These are phyloP conservation scores for Neodidymelliopsis sp. DNA, from an alignment of 2,329 filamentous ascomycete genomes.

Conservation along the genomic window DNA sequence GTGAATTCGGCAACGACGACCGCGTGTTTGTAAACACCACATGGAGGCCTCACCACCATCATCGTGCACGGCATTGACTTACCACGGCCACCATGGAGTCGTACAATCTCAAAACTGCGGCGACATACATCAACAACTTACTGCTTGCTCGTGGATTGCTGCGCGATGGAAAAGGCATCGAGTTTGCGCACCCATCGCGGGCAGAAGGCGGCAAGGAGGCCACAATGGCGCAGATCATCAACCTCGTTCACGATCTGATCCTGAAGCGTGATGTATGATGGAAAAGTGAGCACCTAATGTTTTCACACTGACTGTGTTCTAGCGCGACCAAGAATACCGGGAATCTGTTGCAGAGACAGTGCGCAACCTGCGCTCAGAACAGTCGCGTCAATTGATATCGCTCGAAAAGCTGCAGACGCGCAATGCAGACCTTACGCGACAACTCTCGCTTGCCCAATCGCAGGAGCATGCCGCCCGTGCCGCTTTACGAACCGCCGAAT, in stretches of 20 bases:
- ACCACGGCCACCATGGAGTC: constrained; percentile 52
- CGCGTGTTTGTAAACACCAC: constrained; percentile 19
- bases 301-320: constrained; percentile 24
- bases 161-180: constrained; percentile 73
- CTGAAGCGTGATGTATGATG: constrained; percentile 80
- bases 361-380: constrained; percentile 76
- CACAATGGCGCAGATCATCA: constrained; percentile 87
- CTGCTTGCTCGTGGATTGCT: constrained; percentile 69
- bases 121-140: constrained; percentile 70
- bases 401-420: constrained; percentile 65
- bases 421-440: constrained; percentile 63
- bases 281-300: neutral
- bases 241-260: constrained; percentile 92
- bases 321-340: constrained; percentile 89
- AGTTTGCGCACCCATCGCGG: constrained; percentile 78
- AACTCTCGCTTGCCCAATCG: constrained; percentile 68
- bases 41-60: constrained; percentile 11
- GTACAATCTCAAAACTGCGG: constrained; percentile 66
- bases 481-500: constrained; percentile 77
- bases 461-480: constrained; percentile 74
- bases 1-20: constrained; percentile 16
- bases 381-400: constrained; percentile 75
- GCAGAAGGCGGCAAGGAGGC: constrained; percentile 68
- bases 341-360: constrained; percentile 83
- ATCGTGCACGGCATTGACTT: constrained; percentile 12